These are phyloP conservation scores for Cyberlindnera petersonii DNA, from an alignment of 805 yeast genomes.

Conservation along the genomic window DNA sequence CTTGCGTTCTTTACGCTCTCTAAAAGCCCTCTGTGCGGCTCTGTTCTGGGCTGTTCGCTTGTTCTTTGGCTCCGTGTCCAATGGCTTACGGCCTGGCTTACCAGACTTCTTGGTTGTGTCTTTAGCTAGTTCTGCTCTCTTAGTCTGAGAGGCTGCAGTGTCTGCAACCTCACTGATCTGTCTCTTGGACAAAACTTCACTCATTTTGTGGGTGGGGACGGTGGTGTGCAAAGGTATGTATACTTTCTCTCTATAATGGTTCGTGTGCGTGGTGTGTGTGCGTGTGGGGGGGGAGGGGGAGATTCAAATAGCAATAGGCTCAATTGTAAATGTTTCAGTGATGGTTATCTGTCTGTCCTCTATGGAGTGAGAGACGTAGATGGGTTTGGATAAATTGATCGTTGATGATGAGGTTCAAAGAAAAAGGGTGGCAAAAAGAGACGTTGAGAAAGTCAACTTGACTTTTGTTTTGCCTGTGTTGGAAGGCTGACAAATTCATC, in stretches of 20 bases:
- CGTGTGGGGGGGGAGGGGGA: not conserved
- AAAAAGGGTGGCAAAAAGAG: no score
- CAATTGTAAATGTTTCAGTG: no score
- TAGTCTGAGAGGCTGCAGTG: conserved; percentile 8
- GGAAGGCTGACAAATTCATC: no score
- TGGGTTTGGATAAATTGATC: no score
- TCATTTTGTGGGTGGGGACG: conserved; percentile 1
- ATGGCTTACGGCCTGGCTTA: conserved; percentile 81
- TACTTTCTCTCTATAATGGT: no score
- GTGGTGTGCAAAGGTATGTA: not conserved
- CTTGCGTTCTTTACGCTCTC: conserved; percentile 88
- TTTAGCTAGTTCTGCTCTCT: conserved; percentile 23
- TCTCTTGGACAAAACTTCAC: conserved; percentile 15
- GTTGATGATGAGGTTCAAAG: no score
- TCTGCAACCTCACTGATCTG: conserved; percentile 11
- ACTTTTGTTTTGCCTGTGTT: no score
- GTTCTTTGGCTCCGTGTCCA: conserved; percentile 73
- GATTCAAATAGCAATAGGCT: no score
- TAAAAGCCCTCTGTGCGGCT: conserved; percentile 96
- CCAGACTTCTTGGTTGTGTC: conserved; percentile 24
- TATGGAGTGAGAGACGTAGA: no score
- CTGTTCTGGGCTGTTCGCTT: conserved; percentile 95
- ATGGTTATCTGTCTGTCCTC: no score
- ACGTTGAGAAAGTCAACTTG: no score
- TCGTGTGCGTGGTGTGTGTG: not conserved